Evolutionary conservation across 371 early-diverging fungal genomes (phyloP), one percentile per base, ranked within the genome.

Genomic region (Thermomucor indicae-seudaticae): DNA sequence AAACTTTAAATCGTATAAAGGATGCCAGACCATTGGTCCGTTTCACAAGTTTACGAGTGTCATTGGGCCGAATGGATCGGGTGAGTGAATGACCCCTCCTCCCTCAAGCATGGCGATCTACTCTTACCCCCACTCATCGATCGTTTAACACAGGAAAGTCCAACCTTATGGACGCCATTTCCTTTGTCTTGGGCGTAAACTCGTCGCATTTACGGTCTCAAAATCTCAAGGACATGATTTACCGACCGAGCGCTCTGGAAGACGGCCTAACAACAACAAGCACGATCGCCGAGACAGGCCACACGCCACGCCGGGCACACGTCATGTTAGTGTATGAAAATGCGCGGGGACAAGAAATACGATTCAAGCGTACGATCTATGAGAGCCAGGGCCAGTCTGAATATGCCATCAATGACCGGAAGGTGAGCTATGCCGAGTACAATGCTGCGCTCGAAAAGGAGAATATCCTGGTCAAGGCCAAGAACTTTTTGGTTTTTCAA

Each of bases 1-100:
- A 55, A 95, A 99, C 84, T 99, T 99, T 88, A 99, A 99, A 80
- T 96, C 97, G 5, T 99, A 99, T 70, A 84, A 87, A 55, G 97
- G 96, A 22, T 77, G 72, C 47, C 92, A 95, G 63, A 78, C 79
- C 29, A 95, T 99, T 47, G 98, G 97, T 2, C 97, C 97, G 8
- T 98, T 99, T 65, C 74, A 88, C 65, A 79, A 91, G 64, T 99
- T 99, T 67, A 96, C 98, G 4, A 91, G 94, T 52, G 91, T 99
- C 38, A 93, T 99, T 53, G 99, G 99, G 11, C 99, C 99, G 27
- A 99, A 99, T 78, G 99, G 99, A 47, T 87, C 94, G 51, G 97
- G 97, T 85, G 72, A 38, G 16, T n/a, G n/a, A n/a, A n/a, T n/a
- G n/a, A n/a, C n/a, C n/a, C n/a, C n/a, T n/a, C n/a, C n/a, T n/a